Evolutionary conservation across 1,139 yeast species (phyloP).

Genomic region (Candida neerlandica): DNA sequence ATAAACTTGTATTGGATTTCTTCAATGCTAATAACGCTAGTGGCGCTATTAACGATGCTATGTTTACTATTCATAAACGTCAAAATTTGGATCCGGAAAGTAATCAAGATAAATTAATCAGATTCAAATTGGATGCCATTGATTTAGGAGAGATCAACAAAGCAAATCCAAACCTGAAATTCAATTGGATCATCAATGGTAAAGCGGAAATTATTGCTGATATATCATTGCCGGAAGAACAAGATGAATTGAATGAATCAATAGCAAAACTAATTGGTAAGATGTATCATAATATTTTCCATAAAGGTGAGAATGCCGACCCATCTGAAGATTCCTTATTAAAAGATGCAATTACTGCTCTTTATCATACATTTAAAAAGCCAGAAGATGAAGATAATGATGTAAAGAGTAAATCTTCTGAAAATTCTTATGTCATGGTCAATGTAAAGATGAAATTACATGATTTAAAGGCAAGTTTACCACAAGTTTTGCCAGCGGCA

Average conservation of each 20-base stretch:
- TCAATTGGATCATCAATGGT: slow-evolving; percentile 70
- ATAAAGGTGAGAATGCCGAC: slow-evolving; percentile 9
- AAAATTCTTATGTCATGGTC: slow-evolving; percentile 54
- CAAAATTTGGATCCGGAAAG: slow-evolving; percentile 31
- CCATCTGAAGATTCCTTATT: slow-evolving; percentile 32
- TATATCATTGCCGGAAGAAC: slow-evolving; percentile 58
- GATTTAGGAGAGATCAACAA: slow-evolving; percentile 50
- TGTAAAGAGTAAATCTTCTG: background rate
- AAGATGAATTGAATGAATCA: slow-evolving; percentile 21
- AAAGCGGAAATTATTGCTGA: slow-evolving; percentile 72
- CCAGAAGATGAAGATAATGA: slow-evolving; percentile 12
- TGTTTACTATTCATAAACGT: slow-evolving; percentile 71
- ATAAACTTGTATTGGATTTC: slow-evolving; percentile 62
- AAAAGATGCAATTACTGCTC: slow-evolving; percentile 46
- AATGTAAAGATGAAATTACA: slow-evolving; percentile 65
- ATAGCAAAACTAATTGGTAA: slow-evolving; percentile 30
- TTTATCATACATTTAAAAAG: slow-evolving; percentile 43
- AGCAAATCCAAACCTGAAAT: slow-evolving; percentile 43
- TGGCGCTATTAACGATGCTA: slow-evolving; percentile 72
- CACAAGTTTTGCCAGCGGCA: slow-evolving; percentile 54
- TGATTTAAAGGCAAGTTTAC: slow-evolving; percentile 61
- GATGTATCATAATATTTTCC: slow-evolving; percentile 30
- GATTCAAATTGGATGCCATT: slow-evolving; percentile 67
- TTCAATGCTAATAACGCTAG: slow-evolving; percentile 70
- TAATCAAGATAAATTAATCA: slow-evolving; percentile 48